Base-by-base conservation (phyloP, 208 protist genomes). In the Blastocrithidia nonstop region DNA sequence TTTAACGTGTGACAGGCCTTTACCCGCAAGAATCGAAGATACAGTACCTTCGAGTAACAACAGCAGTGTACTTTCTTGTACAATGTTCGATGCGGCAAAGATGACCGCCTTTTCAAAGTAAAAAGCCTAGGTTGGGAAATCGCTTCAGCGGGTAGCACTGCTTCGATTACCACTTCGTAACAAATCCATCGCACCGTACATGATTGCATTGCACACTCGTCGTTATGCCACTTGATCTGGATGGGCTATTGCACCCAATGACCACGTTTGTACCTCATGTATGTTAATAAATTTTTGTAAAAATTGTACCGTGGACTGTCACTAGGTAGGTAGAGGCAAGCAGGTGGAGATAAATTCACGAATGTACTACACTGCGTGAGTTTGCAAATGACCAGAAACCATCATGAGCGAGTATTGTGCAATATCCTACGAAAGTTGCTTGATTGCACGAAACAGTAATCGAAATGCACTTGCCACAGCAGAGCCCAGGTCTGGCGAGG, bases 101-200 rank as follows among this genome's bases (percentile, higher is more conserved):
- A 89, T 54, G 37, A 70, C 41, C 23, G 54, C 35, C 59, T 84
- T 83, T 38, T 89, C 80, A 70, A 89, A 83, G 55, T 73, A 86
- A 37, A 89, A 73, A 13, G 64, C 62, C 51, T 89, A 75, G 6
- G 58, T 54, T 6, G 80, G 80, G 24, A 81, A 61, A 21, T 71
- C 53, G 6, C 61, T 64, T 76, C 80, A 89, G 19, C 80, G 71
- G 56, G 82, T 56, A 9, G 64, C 41, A 24, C 49, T 57, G 26
- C 58, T 71, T 33, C 57, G 42, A 27, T 54, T 40, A 24, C 60
- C 66, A 45, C 73, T 84, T 19, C 61, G 68, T 36, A 89, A 45
- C 17, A 89, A 57, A 28, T 78, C 65, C 13, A 83, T 27, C 13
- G 59, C 37, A 7, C 74, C 80, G 17, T 66, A 67, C 9, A 71